Evolutionary conservation across 352 stramenopile species (phyloP).

Genomic region (Phytopythium litorale): DNA sequence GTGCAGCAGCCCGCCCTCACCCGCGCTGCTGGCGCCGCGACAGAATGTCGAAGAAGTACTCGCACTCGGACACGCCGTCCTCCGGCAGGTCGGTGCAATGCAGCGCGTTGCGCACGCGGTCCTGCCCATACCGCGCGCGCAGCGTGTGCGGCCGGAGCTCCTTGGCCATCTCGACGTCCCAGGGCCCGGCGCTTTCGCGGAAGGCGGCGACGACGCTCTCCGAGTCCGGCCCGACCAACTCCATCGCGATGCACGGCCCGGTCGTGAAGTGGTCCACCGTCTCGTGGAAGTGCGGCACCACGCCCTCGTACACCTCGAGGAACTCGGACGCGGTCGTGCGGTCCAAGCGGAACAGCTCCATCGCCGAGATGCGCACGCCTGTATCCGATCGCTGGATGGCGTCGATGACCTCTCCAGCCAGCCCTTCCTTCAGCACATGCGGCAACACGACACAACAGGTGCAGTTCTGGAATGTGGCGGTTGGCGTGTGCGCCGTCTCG

Average conservation of each 20-base stretch:
- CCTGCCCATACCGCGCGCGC: constrained; percentile 84
- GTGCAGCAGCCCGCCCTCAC: constrained; percentile 4
- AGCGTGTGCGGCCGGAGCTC: constrained; percentile 89
- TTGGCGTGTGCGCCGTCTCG: constrained; percentile 43
- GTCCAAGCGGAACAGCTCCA: constrained; percentile 89
- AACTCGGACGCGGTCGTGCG: constrained; percentile 88
- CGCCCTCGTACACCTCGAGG: constrained; percentile 88
- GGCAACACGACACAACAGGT: constrained; percentile 92
- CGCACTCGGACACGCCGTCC: constrained; percentile 87
- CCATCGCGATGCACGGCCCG: constrained; percentile 87
- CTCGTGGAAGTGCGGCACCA: constrained; percentile 91
- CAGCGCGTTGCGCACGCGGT: constrained; percentile 87
- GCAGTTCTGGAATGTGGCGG: constrained; percentile 83
- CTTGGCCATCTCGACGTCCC: constrained; percentile 92
- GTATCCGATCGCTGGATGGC: constrained; percentile 58
- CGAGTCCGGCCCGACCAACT: constrained; percentile 67
- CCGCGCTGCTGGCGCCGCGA: constrained; percentile 48
- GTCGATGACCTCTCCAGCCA: constrained; percentile 79
- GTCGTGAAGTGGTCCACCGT: constrained; percentile 88
- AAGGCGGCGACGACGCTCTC: constrained; percentile 68
- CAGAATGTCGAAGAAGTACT: constrained; percentile 95
- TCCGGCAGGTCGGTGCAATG: constrained; percentile 93
- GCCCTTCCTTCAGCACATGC: constrained; percentile 88
- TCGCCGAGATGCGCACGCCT: constrained; percentile 79
- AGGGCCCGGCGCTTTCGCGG: constrained; percentile 82